A percentile compares a stretch with the other conserved stretches of the same genome.
These are phyloP conservation scores for Trichopus zeylanicus DNA, from an alignment of 116 monocot species.

Conservation along the genomic window DNA sequence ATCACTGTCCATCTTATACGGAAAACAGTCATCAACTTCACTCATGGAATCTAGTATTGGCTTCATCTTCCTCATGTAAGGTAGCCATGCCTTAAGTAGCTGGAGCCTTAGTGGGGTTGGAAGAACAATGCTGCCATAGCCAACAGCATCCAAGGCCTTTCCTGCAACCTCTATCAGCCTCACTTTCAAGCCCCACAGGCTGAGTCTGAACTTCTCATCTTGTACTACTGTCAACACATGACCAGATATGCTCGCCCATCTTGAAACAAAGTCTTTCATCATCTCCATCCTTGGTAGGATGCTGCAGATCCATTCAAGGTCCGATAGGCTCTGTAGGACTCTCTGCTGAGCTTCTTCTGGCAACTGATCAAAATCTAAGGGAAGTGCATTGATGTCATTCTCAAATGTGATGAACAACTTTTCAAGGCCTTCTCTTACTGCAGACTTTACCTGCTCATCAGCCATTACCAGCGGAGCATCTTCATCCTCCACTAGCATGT, in stretches of 20 bases:
- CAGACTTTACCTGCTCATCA: conserved; percentile 61
- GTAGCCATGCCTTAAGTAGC: conserved; percentile 71
- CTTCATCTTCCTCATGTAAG: conserved; percentile 68
- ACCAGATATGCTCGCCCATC: conserved; percentile 45
- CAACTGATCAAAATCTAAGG: conserved; percentile 18
- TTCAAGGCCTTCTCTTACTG: conserved; percentile 36
- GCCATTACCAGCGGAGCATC: conserved; percentile 44
- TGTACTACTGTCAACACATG: conserved; percentile 36
- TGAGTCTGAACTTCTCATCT: conserved; percentile 35
- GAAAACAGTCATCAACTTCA: conserved; percentile 25
- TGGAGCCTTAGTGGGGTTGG: conserved; percentile 49
- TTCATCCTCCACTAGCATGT: conserved; percentile 80
- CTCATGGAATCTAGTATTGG: conserved; percentile 45
- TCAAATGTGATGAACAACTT: conserved; percentile 49
- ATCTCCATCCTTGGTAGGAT: conserved; percentile 71
- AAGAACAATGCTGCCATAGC: conserved; percentile 72
- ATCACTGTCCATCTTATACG: conserved; percentile 58
- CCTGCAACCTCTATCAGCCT: conserved; percentile 66
- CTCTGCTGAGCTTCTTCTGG: conserved; percentile 44
- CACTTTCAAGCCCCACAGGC: conserved; percentile 53
- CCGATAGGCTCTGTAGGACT: conserved; percentile 42
- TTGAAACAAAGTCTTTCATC: conserved; percentile 67
- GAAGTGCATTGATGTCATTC: conserved; percentile 26
- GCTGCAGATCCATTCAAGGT: conserved; percentile 73
- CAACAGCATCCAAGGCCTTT: conserved; percentile 77